Evolutionary conservation across 208 protist genomes (phyloP).

Genomic region (Trichomonas gallinae): DNA sequence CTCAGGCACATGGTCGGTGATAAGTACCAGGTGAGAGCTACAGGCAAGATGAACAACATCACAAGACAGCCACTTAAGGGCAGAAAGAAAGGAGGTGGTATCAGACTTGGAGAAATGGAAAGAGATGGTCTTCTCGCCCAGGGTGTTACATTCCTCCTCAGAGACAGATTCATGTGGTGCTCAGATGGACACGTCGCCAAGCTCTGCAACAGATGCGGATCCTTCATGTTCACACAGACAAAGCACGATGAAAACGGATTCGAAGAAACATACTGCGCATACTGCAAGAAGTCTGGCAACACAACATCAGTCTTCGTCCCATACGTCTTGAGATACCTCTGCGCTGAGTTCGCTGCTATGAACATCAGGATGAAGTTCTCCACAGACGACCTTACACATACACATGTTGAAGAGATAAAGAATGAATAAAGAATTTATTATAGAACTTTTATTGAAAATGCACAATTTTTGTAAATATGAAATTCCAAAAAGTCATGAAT

Average conservation of each 20-base stretch:
- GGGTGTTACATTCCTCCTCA: slow-evolving; percentile 86
- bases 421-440: not conserved
- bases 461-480: too few relatives aligned
- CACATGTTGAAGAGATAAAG: not conserved
- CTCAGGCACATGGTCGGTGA: slow-evolving; percentile 98
- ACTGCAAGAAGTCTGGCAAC: not conserved
- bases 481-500: too few relatives aligned
- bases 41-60: slow-evolving; percentile 71
- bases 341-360: slow-evolving; percentile 63
- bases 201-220: slow-evolving; percentile 41
- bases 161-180: slow-evolving; percentile 83
- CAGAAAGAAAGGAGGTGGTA: slow-evolving; percentile 70
- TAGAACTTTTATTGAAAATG: too few relatives aligned
- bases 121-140: slow-evolving; percentile 95
- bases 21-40: slow-evolving; percentile 93
- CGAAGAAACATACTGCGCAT: slow-evolving; percentile 12
- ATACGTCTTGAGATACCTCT: slow-evolving; percentile 62
- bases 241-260: not conserved
- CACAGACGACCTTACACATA: slow-evolving; percentile 25
- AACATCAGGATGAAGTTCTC: slow-evolving; percentile 54
- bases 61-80: slow-evolving; percentile 95
- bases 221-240: slow-evolving; percentile 9
- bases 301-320: slow-evolving; percentile 31
- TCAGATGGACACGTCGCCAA: slow-evolving; percentile 47
- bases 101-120: slow-evolving; percentile 99